Evolutionary conservation across 805 yeast species (phyloP).

Genomic region (Metschnikowia lunata): DNA sequence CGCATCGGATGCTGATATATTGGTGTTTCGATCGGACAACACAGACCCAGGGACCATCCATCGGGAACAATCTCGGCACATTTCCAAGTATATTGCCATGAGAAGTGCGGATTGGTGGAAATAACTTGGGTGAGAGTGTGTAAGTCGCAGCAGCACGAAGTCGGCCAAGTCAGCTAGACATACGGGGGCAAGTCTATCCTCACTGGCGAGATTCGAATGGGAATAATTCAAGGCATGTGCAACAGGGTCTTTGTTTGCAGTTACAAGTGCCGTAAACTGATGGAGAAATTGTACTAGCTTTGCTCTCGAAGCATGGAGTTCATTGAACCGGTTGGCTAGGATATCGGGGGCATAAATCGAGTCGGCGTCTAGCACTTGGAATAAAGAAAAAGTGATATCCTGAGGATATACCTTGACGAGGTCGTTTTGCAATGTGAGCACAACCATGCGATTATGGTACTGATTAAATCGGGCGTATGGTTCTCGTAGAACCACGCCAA

Average conservation of each 20-base stretch:
- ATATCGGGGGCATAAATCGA: constrained; percentile 17
- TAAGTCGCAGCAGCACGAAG: not conserved
- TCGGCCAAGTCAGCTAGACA: constrained; percentile 5
- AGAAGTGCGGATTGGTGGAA: constrained; percentile 28
- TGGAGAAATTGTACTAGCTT: constrained; percentile 21
- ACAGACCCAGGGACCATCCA: constrained; percentile 26
- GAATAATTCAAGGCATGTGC: constrained; percentile 17
- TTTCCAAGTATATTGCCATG: constrained; percentile 25
- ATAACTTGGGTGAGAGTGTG: constrained; percentile 9
- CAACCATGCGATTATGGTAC: constrained; percentile 26
- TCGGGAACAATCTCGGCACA: constrained; percentile 20
- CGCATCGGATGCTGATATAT: constrained; percentile 14
- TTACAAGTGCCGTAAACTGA: constrained; percentile 21
- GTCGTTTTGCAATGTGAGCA: constrained; percentile 33
- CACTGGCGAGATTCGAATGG: constrained; percentile 22
- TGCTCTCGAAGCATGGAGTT: constrained; percentile 15
- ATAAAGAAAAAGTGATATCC: constrained; percentile 29
- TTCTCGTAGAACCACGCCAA: constrained; percentile 37
- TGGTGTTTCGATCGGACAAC: constrained; percentile 14
- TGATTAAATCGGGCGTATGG: constrained; percentile 32
- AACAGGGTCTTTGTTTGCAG: constrained; percentile 11
- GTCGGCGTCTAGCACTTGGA: constrained; percentile 21
- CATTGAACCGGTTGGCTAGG: constrained; percentile 23
- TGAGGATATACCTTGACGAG: constrained; percentile 23
- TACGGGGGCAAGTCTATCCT: constrained; percentile 5